Evolutionary conservation across 495 filamentous ascomycete species (phyloP), one percentile per base, ranked within the genome.

Genomic region (Ramalina intermedia): DNA sequence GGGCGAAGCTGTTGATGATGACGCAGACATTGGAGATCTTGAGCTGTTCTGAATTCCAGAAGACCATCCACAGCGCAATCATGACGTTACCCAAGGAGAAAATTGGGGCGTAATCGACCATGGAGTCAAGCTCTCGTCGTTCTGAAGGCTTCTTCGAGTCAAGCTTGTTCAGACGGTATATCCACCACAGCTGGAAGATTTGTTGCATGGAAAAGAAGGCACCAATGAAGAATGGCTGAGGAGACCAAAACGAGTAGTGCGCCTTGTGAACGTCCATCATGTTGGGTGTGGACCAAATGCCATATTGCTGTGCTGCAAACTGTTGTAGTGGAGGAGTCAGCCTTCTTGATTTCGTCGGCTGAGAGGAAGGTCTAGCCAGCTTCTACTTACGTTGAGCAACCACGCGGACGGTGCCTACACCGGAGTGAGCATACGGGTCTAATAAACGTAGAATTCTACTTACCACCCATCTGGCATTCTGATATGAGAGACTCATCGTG

Each of bases 1-100:
- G 72, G 12, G 62, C 58, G 24, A 70, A 42, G 43, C 66, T 70
- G 55, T 74, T 76, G 51, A 73, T 60, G 21, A 67, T 49, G 37
- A 73, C 70, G 55, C 74, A 74, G 37, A 69, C 51, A 50, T 76
- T 70, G 21, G 66, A 59, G 11, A 66, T 63, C 16, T 66, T 61
- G 26, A 74, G 63, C 29, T 61, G 51, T 18, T 61, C 58, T 13
- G 57, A 33, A 49, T 75, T 74, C 72, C 72, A 76, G 61, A 73
- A 74, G 51, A 76, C 63, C 72, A 74, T 72, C 72, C 72, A 75
- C n/a, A 69, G 66, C 64, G 65, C 71, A 44, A 75, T 76, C 54
- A 70, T 71, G 7, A 73, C 29, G 56, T 76, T 75, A 2, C 72
- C 72, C 7, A 75, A 45, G 7, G 58, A 49, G 55, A 72, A 76